Base-by-base conservation (phyloP, 2,329 filamentous ascomycete species). In the Teratosphaeria nubilosa region DNA sequence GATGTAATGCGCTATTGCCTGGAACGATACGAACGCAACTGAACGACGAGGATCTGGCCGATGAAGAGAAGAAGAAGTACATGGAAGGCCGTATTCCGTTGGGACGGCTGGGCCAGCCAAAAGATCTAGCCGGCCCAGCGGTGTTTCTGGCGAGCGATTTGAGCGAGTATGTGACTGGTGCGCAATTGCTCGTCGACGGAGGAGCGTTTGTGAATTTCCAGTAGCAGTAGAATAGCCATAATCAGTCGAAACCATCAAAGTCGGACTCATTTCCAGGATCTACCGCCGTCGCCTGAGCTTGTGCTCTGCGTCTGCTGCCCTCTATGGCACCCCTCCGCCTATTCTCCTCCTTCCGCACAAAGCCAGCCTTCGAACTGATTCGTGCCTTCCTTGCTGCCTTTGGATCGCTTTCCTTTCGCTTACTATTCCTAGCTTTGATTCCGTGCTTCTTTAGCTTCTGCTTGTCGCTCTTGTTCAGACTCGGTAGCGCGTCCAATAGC, bases 151-250 rank as follows among this genome's bases (percentile, higher is more conserved):
- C 87, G 0, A 88, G 86, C 67, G 87, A 88, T 60, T 74, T 95
- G 74, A 92, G 86, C 70, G 82, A 82, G 25, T 94, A 91, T 74
- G 87, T 94, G 75, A 92, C 85, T 59, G 90, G 90, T 0, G 86
- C 90, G 16, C 89, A 94, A 73, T 69, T 96, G 64, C 72, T 96
- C 62, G 91, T 96, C 14, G 91, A 96, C 73, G 91, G 91, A 11
- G 91, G 91, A 0, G 72, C 92, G 61, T 96, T 94, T 78, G 91
- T 95, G 16, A 95, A 95, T 73, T 76, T 95, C 66, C 90, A 94
- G 73, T 92, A 74, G 27, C 5, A 7, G 64, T 41, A 34, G 9
- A 32, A 16, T 7, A 41, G 4, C 13, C 34, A 20, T 25, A 9
- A 20, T 66, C 58, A 69, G 56, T 74, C 74, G 60, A 76, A 76